Base-by-base conservation (phyloP, 768 basidiomycete genomes). In the Nidularia sp. region DNA sequence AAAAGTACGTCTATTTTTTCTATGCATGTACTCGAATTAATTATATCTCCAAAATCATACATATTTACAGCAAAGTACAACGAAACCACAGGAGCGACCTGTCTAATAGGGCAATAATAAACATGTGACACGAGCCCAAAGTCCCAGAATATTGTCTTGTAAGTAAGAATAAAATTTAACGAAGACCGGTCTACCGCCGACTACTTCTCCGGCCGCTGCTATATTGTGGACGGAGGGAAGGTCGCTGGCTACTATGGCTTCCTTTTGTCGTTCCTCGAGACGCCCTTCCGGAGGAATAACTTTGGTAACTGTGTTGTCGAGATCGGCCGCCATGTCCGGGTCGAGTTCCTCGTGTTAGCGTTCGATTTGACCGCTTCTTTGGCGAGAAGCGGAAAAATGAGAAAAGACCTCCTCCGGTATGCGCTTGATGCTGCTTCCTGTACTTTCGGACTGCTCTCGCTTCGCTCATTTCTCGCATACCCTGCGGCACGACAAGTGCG, bases 381-480 rank as follows among this genome's bases (percentile, higher is more conserved):
- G 43, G 50, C 9, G 35, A 41, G 44, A 61, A 50, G 33, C 58
- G 50, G 13, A 70, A 54, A 50, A 68, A 54, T 4, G 64, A 63
- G 39, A 68, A 56, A 6, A 64, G 13, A 35, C 60, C 55, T 31
- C 48, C 44, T 7, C 58, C 58, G 12, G 53, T 55, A 31, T 52
- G 45, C 10, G 55, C 45, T 8, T 60, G n/a, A n/a, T 56, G 57
- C 45, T 60, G 56, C 45, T 58, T 59, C 45, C 46, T 49, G 45
- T 52, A 39, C 45, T 62, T 60, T 36, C 66, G 59, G 29, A 62
- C 57, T 6, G 55, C 56, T 47, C 61, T 61, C 3, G 87, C 86
- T 31, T 77, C 77, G 47, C 70, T 71, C 83, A 89, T 89, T 66
- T 90, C 88, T 48, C 72, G 73, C 64, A 88, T 88, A 45, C 88